Evolutionary conservation across 2,329 filamentous ascomycete genomes (phyloP), one percentile per base, ranked within the genome.

Genomic region (Cladosporium colombiae): DNA sequence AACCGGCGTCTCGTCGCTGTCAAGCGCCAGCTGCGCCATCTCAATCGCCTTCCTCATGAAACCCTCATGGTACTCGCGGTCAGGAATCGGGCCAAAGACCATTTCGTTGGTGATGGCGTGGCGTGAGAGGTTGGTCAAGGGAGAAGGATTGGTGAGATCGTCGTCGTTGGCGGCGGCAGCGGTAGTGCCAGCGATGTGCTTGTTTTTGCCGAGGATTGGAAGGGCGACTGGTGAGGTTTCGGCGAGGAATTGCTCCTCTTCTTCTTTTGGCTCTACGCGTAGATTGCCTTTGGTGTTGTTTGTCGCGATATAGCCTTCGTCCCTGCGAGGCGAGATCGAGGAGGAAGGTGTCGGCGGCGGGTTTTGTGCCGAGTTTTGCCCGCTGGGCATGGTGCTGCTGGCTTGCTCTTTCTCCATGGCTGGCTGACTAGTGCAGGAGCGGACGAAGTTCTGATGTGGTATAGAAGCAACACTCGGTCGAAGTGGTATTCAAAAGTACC

Each of bases 1-100:
- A 23, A 99, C 95, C 1, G 95, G 95, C 1, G 96, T 98, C 81
- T 99, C 95, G 72, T 96, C 93, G 68, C 87, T 91, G 71, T 83
- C 82, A 58, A 99, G 86, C 25, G 96, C 95, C 70, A 92, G 86
- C 74, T 94, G 89, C 66, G 93, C 95, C 92, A 97, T 96, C 71
- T 88, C 85, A 71, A 97, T 85, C 68, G 93, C 93, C 77, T 94
- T 89, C 71, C 89, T 86, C 87, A 96, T 97, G 80, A 93, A 97
- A 72, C 78, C 76, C 71, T 84, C 82, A 77, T 88, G 85, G 76
- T 80, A 80, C 68, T 76, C 77, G 68, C 78, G 78, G 65, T 82
- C 76, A 27, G 75, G 75, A n/a, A 76, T 71, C 27, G 73, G 73
- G 21, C 71, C 72, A 68, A 76, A 76, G 21, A 75, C 74, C 71